phyloP scores from a whole-genome alignment of 2,329 filamentous ascomycete species.

The Hymenotorrendiella dingleyae region DNA sequence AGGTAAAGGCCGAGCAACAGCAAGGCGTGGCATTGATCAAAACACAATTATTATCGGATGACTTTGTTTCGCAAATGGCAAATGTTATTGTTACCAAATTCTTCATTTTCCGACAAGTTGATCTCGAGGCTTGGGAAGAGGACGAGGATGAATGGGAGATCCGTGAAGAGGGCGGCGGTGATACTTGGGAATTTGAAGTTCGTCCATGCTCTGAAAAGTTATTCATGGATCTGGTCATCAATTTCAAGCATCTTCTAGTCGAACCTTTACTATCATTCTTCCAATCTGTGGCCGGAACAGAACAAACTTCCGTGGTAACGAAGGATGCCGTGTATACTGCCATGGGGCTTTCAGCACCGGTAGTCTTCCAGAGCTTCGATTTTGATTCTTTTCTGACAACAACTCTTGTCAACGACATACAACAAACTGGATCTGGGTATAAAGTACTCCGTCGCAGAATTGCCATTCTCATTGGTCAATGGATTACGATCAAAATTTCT shows the following conservation, averaged over 20 bases:
- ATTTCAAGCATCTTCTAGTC: conserved; percentile 78
- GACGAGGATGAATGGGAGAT: conserved; percentile 95
- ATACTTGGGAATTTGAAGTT: conserved; percentile 88
- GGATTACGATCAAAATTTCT: conserved; percentile 74
- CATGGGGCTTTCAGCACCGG: conserved; percentile 76
- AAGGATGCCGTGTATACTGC: conserved; percentile 96
- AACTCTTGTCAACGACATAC: conserved; percentile 73
- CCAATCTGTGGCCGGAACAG: conserved; percentile 63
- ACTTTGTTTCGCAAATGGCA: conserved; percentile 75
- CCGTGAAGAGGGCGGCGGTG: conserved; percentile 75
- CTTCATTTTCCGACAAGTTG: conserved; percentile 78
- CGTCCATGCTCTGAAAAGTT: conserved; percentile 90
- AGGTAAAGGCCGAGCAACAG: conserved; percentile 71
- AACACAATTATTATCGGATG: conserved; percentile 65
- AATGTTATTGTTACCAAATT: conserved; percentile 80
- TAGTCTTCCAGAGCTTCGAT: conserved; percentile 69
- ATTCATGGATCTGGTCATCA: conserved; percentile 83
- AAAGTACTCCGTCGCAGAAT: conserved; percentile 83
- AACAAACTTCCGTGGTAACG: conserved; percentile 60
- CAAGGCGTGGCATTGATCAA: conserved; percentile 66
- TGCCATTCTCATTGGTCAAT: conserved; percentile 82
- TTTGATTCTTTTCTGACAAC: conserved; percentile 75
- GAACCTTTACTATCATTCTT: conserved; percentile 80
- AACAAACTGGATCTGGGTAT: conserved; percentile 54
- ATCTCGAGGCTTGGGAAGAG: conserved; percentile 88